These are phyloP conservation scores for Amanita molliuscula DNA, from an alignment of 768 basidiomycete species.

Conservation along the genomic window DNA sequence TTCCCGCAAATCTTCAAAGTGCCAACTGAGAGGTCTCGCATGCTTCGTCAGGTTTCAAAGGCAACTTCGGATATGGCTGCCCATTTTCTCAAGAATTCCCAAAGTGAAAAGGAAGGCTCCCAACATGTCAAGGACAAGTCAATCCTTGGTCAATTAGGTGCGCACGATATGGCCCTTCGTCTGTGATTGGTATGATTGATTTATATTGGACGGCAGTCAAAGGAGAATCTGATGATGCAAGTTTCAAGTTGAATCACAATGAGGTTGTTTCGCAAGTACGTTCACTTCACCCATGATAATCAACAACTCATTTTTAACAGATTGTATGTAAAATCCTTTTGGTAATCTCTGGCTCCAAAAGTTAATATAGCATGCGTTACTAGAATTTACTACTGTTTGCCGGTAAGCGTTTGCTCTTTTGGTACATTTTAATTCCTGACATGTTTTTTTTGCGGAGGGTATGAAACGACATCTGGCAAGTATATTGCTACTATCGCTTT, in stretches of 20 bases:
- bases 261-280: slow-evolving; percentile 26
- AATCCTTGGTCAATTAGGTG: slow-evolving; percentile 28
- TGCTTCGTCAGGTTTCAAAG: slow-evolving; percentile 19
- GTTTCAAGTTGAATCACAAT: slow-evolving; percentile 23
- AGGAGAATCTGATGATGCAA: slow-evolving; percentile 19
- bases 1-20: slow-evolving; percentile 25
- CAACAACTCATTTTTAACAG: slow-evolving; percentile 2
- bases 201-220: slow-evolving; percentile 17
- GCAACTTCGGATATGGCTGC: slow-evolving; percentile 29
- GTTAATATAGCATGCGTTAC: not conserved
- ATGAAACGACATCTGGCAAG: no score
- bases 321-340: no score
- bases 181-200: not conserved
- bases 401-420: no score
- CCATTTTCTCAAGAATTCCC: slow-evolving; percentile 24
- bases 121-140: slow-evolving; percentile 28
- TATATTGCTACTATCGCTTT: not conserved
- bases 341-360: no score
- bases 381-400: slow-evolving; percentile 28
- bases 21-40: slow-evolving; percentile 23
- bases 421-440: no score
- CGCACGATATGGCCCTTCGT: not conserved
- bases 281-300: not conserved
- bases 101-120: slow-evolving; percentile 21
- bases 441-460: no score